phyloP scores from a whole-genome alignment of 768 basidiomycete genomes.

The Galerina marginata region DNA sequence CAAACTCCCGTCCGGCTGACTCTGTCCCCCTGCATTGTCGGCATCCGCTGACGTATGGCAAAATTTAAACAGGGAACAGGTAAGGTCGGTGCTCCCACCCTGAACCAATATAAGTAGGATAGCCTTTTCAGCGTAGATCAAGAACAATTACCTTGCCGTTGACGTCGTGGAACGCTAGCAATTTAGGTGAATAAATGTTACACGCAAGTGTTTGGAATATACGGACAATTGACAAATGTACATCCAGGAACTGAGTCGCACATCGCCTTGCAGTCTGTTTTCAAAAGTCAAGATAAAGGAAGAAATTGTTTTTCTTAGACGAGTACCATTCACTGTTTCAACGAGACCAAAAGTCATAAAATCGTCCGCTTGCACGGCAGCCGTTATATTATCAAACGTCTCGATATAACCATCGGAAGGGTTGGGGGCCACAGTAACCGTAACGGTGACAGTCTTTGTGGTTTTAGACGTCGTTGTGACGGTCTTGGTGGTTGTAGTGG shows the following conservation, averaged over 20 bases:
- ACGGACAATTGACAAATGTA: conserved; percentile 38
- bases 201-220: neutral
- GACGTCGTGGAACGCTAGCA: conserved; percentile 39
- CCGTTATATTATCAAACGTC: conserved; percentile 36
- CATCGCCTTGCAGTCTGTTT: conserved; percentile 38
- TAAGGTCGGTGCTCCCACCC: conserved; percentile 40
- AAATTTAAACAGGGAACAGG: conserved; percentile 37
- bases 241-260: conserved; percentile 36
- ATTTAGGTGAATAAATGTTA: neutral
- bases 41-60: conserved; percentile 35
- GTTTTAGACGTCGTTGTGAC: conserved; percentile 9
- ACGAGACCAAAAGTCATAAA: conserved; percentile 43
- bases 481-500: conserved; percentile 11
- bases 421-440: conserved; percentile 9
- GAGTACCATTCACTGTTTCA: conserved; percentile 34
- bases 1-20: conserved; percentile 37
- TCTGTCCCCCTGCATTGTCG: conserved; percentile 39
- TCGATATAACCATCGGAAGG: conserved; percentile 27
- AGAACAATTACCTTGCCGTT: conserved; percentile 36
- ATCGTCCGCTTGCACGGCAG: conserved; percentile 35
- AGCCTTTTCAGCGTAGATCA: too few species aligned
- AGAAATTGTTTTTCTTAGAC: too few species aligned
- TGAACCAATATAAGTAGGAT: conserved; percentile 8
- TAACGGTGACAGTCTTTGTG: conserved; percentile 14
- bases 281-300: too few species aligned